Evolutionary conservation across 1,284 basidiomycete genomes (phyloP).

Genomic region (Apiotrichum montevideense): DNA sequence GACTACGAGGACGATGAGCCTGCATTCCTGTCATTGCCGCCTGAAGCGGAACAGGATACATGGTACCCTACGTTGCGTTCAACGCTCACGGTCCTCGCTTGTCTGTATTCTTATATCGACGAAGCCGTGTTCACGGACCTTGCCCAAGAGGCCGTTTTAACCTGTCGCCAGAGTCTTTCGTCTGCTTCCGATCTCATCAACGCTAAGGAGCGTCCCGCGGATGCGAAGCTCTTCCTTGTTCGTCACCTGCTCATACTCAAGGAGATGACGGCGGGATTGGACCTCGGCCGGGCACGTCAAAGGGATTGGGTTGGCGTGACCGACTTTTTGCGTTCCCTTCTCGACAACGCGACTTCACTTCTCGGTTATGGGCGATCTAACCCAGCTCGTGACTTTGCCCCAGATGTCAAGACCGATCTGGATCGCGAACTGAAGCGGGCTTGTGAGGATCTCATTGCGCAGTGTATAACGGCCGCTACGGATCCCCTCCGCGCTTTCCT

Average conservation of each 20-base stretch:
- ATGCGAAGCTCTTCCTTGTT: conserved; percentile 75
- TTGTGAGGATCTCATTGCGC: conserved; percentile 72
- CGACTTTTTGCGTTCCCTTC: conserved; percentile 65
- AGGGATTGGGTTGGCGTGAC: conserved; percentile 49
- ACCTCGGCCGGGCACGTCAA: conserved; percentile 52
- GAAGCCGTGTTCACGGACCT: conserved; percentile 88
- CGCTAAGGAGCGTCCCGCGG: conserved; percentile 51
- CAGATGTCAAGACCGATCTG: conserved; percentile 58
- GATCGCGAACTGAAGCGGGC: conserved; percentile 72
- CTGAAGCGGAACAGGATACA: conserved; percentile 65
- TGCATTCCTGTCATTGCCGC: conserved; percentile 63
- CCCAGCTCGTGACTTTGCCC: conserved; percentile 22
- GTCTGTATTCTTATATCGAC: conserved; percentile 83
- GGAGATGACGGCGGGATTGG: conserved; percentile 72
- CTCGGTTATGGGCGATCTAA: conserved; percentile 50
- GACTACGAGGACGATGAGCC: conserved; percentile 45
- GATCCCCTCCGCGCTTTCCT: conserved; percentile 59
- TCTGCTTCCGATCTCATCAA: conserved; percentile 62
- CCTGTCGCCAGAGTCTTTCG: conserved; percentile 72
- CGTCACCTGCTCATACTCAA: conserved; percentile 85
- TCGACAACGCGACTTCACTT: conserved; percentile 62
- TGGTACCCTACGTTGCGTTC: conserved; percentile 84
- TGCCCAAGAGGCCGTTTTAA: conserved; percentile 76
- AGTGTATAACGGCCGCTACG: conserved; percentile 54
- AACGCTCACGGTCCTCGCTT: conserved; percentile 79